Evolutionary conservation across 257 asterid species (phyloP).

Genomic region (Osmanthus fragrans): DNA sequence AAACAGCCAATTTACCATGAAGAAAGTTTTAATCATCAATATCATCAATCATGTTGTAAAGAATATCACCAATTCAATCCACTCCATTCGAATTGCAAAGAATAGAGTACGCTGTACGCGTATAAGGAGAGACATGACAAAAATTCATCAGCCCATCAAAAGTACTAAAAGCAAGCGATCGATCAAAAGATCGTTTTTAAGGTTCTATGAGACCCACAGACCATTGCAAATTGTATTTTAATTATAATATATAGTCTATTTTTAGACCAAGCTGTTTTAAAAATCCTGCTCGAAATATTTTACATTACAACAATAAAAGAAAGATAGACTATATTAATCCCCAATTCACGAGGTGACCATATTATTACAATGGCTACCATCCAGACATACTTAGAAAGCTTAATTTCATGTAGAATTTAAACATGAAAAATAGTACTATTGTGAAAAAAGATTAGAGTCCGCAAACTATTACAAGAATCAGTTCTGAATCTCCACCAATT

Average conservation of each 20-base stretch:
- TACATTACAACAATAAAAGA: background rate
- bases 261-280: background rate
- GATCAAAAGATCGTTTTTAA: background rate
- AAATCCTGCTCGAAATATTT: background rate
- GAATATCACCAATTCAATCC: too few relatives aligned
- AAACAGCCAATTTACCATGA: constrained; percentile 91
- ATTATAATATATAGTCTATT: background rate
- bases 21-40: constrained; percentile 2
- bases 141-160: background rate
- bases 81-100: too few relatives aligned
- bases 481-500: background rate
- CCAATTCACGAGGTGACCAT: background rate
- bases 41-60: background rate
- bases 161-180: background rate
- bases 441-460: background rate
- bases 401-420: background rate
- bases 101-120: too few relatives aligned
- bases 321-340: background rate
- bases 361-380: background rate
- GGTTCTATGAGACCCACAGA: background rate
- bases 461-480: background rate
- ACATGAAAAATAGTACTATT: background rate
- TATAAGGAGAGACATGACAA: background rate
- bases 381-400: background rate
- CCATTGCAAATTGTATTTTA: constrained; percentile 1